Percentiles rank a stretch among this genome's conserved stretches.
Conservation (phyloP, 805 yeast species). For the Vanderwaltozyma yarrowii region DNA sequence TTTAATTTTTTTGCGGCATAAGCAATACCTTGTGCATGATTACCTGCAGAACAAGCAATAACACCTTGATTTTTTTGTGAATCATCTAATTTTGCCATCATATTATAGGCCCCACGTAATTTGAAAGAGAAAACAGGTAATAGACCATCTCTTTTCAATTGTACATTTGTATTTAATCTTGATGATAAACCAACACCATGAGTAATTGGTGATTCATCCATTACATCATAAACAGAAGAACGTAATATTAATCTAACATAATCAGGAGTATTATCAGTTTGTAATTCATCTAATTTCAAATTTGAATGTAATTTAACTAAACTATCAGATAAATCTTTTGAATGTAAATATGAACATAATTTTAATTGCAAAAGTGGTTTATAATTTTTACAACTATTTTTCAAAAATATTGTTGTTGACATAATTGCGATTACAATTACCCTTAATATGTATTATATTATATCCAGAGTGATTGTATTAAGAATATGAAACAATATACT, state of each 20-base stretch:
- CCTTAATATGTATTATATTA: no score
- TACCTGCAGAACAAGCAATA: constrained; percentile 97
- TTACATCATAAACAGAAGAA: constrained; percentile 89
- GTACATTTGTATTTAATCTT: constrained; percentile 63
- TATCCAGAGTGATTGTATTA: no score
- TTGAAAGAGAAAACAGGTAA: constrained; percentile 94
- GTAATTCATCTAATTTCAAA: constrained; percentile 38
- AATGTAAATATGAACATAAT: neutral
- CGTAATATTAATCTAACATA: constrained; percentile 84
- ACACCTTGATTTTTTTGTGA: constrained; percentile 64
- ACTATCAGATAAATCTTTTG: neutral
- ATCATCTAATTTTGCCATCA: constrained; percentile 80
- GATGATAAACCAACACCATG: constrained; percentile 66
- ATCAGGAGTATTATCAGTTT: constrained; percentile 69
- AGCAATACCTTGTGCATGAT: constrained; percentile 99
- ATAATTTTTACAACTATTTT: neutral
- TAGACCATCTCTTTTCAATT: constrained; percentile 83
- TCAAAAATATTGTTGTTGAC: neutral
- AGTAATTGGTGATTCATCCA: constrained; percentile 80
- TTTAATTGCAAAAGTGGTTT: neutral
- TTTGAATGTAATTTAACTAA: constrained; percentile 17
- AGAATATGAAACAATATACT: no score
- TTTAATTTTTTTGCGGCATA: constrained; percentile 75
- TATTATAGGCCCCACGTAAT: constrained; percentile 94
- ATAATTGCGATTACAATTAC: no score